Conservation (phyloP, 2,329 filamentous ascomycete genomes). For the Colletotrichum melonis region DNA sequence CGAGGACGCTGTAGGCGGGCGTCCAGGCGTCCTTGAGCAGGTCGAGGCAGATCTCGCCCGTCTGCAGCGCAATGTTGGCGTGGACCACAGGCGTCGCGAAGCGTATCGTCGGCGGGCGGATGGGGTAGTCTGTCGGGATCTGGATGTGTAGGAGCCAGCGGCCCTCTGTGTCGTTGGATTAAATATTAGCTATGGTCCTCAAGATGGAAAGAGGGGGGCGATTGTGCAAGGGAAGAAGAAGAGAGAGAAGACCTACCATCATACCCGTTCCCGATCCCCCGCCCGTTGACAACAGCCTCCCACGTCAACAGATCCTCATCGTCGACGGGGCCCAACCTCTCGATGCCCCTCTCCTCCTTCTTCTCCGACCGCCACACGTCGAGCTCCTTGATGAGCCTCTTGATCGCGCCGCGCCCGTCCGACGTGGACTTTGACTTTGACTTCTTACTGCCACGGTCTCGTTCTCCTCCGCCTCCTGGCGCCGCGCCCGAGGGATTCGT, state of each 20-base stretch:
- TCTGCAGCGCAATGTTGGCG: slow-evolving; percentile 77
- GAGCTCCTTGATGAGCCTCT: slow-evolving; percentile 69
- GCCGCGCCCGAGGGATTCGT: slow-evolving; percentile 32
- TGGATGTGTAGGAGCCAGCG: slow-evolving; percentile 85
- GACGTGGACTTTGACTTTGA: slow-evolving; percentile 41
- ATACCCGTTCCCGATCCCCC: slow-evolving; percentile 65
- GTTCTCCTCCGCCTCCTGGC: background rate
- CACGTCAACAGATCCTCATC: slow-evolving; percentile 68
- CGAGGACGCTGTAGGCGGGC: slow-evolving; percentile 83
- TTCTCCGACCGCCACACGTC: slow-evolving; percentile 63
- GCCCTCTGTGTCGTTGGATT: slow-evolving; percentile 60
- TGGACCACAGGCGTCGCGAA: slow-evolving; percentile 91
- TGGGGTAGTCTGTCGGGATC: slow-evolving; percentile 83
- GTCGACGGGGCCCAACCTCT: slow-evolving; percentile 66
- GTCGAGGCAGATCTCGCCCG: slow-evolving; percentile 94
- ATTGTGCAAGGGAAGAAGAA: too few relatives aligned
- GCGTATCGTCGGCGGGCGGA: slow-evolving; percentile 78
- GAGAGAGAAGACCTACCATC: slow-evolving; percentile 55
- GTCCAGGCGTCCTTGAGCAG: slow-evolving; percentile 85
- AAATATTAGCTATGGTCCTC: background rate
- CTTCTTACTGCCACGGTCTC: background rate
- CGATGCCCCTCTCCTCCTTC: slow-evolving; percentile 63
- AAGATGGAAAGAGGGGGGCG: too few relatives aligned
- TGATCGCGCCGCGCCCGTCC: slow-evolving; percentile 57
- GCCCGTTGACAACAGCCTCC: slow-evolving; percentile 71